Conservation (phyloP, 129 eudicot species). For the Ambrosia artemisiifolia region DNA sequence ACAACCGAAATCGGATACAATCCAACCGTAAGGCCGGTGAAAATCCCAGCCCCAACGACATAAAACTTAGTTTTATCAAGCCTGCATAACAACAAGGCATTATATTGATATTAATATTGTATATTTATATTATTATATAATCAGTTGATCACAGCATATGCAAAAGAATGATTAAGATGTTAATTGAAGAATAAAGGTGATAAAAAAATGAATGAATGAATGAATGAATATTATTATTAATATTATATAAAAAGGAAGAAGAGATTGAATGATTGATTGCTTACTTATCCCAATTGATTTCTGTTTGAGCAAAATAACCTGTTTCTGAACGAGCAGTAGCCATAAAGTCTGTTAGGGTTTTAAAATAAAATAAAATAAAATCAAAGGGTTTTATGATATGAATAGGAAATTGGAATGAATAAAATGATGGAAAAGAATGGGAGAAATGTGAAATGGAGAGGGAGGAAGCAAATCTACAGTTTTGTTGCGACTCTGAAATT, state of each 20-base stretch:
- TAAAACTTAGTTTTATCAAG: conserved; percentile 96
- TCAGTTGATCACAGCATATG: not conserved
- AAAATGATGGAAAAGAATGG: conserved; percentile 13
- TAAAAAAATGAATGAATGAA: not conserved
- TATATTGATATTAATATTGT: too few relatives aligned
- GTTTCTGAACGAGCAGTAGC: conserved; percentile 47
- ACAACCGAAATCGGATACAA: conserved; percentile 93
- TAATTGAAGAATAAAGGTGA: not conserved
- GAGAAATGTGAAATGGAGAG: conserved; percentile 5
- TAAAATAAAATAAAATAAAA: conserved; percentile 1
- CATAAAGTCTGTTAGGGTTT: conserved; percentile 40
- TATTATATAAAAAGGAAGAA: too few relatives aligned
- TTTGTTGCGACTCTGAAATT: not conserved
- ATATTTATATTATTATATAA: not conserved
- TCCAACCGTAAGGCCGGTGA: conserved; percentile 86
- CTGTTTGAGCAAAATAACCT: conserved; percentile 60
- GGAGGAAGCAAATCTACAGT: not conserved
- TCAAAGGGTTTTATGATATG: not conserved
- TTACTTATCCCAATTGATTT: conserved; percentile 98
- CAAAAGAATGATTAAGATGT: not conserved
- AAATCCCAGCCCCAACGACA: conserved; percentile 92
- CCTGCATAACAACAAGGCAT: conserved; percentile 45
- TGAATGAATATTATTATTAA: not conserved
- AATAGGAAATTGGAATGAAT: not conserved
- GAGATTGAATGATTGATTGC: not conserved